Conservation (phyloP, 805 yeast genomes). For the Priceomyces fermenticarens region DNA sequence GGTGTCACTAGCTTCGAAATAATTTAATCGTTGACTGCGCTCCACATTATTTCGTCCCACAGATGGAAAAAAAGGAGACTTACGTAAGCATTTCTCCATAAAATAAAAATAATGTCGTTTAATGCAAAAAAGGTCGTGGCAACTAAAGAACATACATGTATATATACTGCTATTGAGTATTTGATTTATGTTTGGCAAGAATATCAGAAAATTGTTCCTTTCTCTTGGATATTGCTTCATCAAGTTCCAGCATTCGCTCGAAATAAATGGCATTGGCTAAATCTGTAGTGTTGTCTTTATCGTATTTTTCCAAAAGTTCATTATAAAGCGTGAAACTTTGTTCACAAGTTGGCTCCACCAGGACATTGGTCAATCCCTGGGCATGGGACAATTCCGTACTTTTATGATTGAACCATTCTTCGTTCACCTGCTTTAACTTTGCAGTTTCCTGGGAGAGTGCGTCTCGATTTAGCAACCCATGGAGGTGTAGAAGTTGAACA, state of each 20-base stretch:
- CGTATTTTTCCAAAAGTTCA: slow-evolving; percentile 22
- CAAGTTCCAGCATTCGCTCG: slow-evolving; percentile 30
- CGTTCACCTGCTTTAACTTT: slow-evolving; percentile 19
- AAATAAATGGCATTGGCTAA: slow-evolving; percentile 36
- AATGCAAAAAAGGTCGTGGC: too few species aligned
- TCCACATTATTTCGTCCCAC: too few species aligned
- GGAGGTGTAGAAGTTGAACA: slow-evolving; percentile 36
- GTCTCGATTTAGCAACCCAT: slow-evolving; percentile 25
- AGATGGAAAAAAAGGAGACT: too few species aligned
- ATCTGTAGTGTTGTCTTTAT: slow-evolving; percentile 33
- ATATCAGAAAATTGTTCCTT: slow-evolving; percentile 22
- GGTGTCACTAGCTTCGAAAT: too few species aligned
- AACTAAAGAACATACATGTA: too few species aligned
- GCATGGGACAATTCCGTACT: slow-evolving; percentile 21
- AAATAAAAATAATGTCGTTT: too few species aligned
- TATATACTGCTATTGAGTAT: neutral
- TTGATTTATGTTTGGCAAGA: slow-evolving; percentile 4
- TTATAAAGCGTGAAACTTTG: slow-evolving; percentile 23
- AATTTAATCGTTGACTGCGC: too few species aligned
- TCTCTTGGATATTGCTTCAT: slow-evolving; percentile 18
- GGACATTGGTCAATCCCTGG: slow-evolving; percentile 13
- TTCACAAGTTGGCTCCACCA: slow-evolving; percentile 13
- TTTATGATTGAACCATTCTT: slow-evolving; percentile 29
- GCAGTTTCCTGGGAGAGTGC: slow-evolving; percentile 11
- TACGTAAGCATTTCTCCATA: too few species aligned